Percentiles rank a stretch among this genome's conserved stretches.
Evolutionary conservation across 371 early-diverging fungal genomes (phyloP).

Genomic region (Circinella umbellata): DNA sequence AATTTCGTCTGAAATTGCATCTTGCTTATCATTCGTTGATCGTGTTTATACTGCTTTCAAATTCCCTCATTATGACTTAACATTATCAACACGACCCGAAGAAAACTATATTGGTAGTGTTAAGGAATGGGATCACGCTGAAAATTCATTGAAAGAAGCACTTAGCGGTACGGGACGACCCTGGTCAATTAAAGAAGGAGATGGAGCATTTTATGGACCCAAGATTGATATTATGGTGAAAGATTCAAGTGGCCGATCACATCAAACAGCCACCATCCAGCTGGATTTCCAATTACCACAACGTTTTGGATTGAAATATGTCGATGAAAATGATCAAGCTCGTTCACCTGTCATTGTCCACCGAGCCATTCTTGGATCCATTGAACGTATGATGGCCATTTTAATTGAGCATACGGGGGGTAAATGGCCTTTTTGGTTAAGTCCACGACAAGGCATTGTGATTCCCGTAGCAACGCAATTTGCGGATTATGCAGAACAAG

Average conservation of each 20-base stretch:
- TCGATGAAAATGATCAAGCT: slow-evolving; percentile 54
- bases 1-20: slow-evolving; percentile 78
- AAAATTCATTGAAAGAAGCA: slow-evolving; percentile 79
- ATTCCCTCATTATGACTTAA: slow-evolving; percentile 79
- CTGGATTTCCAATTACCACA: slow-evolving; percentile 95
- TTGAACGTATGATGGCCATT: slow-evolving; percentile 97
- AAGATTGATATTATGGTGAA: slow-evolving; percentile 99
- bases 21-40: slow-evolving; percentile 87
- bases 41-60: slow-evolving; percentile 88
- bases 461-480: slow-evolving; percentile 78
- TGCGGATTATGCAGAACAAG: slow-evolving; percentile 48
- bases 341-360: slow-evolving; percentile 94
- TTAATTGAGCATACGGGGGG: slow-evolving; percentile 90
- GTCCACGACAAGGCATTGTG: slow-evolving; percentile 95
- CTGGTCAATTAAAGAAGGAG: slow-evolving; percentile 97
- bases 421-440: slow-evolving; percentile 99
- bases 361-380: slow-evolving; percentile 92
- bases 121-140: slow-evolving; percentile 95
- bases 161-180: slow-evolving; percentile 76
- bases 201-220: slow-evolving; percentile 99
- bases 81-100: slow-evolving; percentile 97
- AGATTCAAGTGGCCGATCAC: slow-evolving; percentile 92
- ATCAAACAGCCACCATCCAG: slow-evolving; percentile 99
- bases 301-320: slow-evolving; percentile 88
- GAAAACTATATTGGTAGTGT: slow-evolving; percentile 90